Conservation (phyloP, 2,329 filamentous ascomycete species). For the Penicillium sp. region DNA sequence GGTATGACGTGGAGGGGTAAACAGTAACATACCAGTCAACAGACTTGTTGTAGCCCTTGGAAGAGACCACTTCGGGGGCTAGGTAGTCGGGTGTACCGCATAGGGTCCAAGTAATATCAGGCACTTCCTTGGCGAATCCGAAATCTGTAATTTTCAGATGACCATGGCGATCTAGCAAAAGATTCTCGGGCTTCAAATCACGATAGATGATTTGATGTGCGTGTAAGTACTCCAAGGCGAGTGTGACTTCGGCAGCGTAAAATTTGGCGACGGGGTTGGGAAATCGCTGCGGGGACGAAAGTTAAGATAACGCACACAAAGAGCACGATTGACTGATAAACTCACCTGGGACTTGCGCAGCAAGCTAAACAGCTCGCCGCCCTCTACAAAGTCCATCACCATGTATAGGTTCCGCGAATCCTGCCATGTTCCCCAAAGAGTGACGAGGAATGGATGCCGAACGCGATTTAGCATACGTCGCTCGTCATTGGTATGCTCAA, state of each 20-base stretch:
- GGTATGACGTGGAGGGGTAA: constrained; percentile 3
- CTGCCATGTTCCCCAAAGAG: constrained; percentile 97
- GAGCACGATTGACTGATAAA: constrained; percentile 9
- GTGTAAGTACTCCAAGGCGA: constrained; percentile 94
- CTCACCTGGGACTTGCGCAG: constrained; percentile 86
- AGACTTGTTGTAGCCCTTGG: constrained; percentile 99
- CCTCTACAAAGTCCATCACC: constrained; percentile 99
- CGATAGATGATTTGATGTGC: constrained; percentile 95
- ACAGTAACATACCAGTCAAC: constrained; percentile 79
- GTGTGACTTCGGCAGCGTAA: constrained; percentile 94
- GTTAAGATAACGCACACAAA: neutral
- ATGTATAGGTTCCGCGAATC: constrained; percentile 96
- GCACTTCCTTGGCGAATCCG: constrained; percentile 95
- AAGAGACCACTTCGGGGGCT: constrained; percentile 96
- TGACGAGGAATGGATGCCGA: constrained; percentile 96
- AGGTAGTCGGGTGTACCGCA: constrained; percentile 98
- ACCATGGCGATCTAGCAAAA: constrained; percentile 86
- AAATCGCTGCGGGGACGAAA: constrained; percentile 67
- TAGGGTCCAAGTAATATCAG: constrained; percentile 98
- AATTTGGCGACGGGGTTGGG: constrained; percentile 99
- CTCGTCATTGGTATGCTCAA: constrained; percentile 99
- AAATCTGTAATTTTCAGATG: constrained; percentile 98
- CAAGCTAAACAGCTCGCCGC: constrained; percentile 93
- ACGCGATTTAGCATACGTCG: constrained; percentile 92
- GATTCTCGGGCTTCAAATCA: constrained; percentile 92